Conservation (phyloP, 257 asterid species). For the Penstemon eatonii region DNA sequence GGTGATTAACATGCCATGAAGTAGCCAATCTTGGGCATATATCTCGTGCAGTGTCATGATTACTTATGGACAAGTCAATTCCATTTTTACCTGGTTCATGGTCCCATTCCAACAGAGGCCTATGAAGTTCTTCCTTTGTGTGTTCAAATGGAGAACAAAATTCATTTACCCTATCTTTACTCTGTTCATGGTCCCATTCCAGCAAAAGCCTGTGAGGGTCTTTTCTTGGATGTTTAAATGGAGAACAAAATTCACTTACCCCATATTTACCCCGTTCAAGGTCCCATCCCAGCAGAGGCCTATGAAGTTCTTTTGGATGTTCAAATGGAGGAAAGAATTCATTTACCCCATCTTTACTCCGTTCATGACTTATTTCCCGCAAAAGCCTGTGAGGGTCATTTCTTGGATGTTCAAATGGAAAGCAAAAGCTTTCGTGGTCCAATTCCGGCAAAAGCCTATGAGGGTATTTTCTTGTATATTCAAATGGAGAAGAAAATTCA, state of each 20-base stretch:
- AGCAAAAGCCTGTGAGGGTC: too few species aligned
- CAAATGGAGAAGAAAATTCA: slow-evolving; percentile 36
- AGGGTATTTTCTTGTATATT: slow-evolving; percentile 35
- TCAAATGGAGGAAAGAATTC: slow-evolving; percentile 36
- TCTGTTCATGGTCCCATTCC: too few species aligned
- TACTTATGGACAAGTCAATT: slow-evolving; percentile 25
- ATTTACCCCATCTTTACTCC: not conserved
- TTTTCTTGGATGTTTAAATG: too few species aligned
- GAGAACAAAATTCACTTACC: slow-evolving; percentile 18
- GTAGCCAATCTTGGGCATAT: slow-evolving; percentile 31
- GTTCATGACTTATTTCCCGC: too few species aligned
- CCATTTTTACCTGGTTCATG: slow-evolving; percentile 30
- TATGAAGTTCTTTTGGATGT: slow-evolving; percentile 35
- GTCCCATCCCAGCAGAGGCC: slow-evolving; percentile 52
- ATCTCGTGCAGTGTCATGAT: slow-evolving; percentile 22
- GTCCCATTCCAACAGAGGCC: slow-evolving; percentile 52
- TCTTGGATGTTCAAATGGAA: too few species aligned
- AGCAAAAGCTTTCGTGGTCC: slow-evolving; percentile 27
- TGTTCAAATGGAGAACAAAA: slow-evolving; percentile 32
- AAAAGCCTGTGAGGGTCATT: too few species aligned
- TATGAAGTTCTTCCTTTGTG: slow-evolving; percentile 36
- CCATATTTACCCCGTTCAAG: slow-evolving; percentile 30
- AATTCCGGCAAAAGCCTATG: slow-evolving; percentile 43
- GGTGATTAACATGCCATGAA: slow-evolving; percentile 37
- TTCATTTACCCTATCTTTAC: slow-evolving; percentile 16